Conservation (phyloP, 176 grass and related monocot genomes). For the Oryza punctata region DNA sequence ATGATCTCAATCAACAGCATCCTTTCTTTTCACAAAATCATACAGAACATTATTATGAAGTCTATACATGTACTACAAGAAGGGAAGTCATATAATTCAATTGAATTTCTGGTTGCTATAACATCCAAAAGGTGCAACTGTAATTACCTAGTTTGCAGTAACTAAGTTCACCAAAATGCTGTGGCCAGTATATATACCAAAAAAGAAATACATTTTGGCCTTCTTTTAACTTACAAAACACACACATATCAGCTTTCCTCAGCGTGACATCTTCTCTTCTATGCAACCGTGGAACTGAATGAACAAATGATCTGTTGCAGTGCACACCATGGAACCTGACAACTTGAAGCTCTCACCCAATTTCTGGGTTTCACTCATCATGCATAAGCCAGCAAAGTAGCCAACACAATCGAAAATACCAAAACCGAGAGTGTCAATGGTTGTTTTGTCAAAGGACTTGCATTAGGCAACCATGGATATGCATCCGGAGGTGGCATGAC, state of each 20-base stretch:
- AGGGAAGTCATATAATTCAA: slow-evolving; percentile 45
- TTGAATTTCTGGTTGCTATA: slow-evolving; percentile 54
- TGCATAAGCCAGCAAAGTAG: slow-evolving; percentile 60
- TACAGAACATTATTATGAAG: slow-evolving; percentile 29
- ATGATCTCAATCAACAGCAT: slow-evolving; percentile 22
- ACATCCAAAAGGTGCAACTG: slow-evolving; percentile 62
- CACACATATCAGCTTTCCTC: slow-evolving; percentile 43
- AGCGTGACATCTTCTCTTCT: slow-evolving; percentile 32
- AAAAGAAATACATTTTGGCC: slow-evolving; percentile 74
- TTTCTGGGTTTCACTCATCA: slow-evolving; percentile 47
- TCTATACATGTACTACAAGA: slow-evolving; percentile 38
- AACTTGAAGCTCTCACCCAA: slow-evolving; percentile 36
- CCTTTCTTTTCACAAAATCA: slow-evolving; percentile 25
- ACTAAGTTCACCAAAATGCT: slow-evolving; percentile 58
- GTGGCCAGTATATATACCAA: slow-evolving; percentile 71
- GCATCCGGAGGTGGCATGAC: slow-evolving; percentile 78
- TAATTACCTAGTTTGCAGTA: slow-evolving; percentile 64
- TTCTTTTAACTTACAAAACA: slow-evolving; percentile 48
- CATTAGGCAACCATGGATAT: slow-evolving; percentile 86
- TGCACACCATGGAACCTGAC: slow-evolving; percentile 41
- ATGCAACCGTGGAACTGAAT: slow-evolving; percentile 43
- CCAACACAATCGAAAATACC: slow-evolving; percentile 54
- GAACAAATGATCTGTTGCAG: slow-evolving; percentile 38
- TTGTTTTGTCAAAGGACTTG: slow-evolving; percentile 63
- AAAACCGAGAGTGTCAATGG: slow-evolving; percentile 50